Percentiles rank a stretch among this genome's conserved stretches.
Conservation (phyloP, 768 basidiomycete species). For the Dictyophora rubrovolvata region DNA sequence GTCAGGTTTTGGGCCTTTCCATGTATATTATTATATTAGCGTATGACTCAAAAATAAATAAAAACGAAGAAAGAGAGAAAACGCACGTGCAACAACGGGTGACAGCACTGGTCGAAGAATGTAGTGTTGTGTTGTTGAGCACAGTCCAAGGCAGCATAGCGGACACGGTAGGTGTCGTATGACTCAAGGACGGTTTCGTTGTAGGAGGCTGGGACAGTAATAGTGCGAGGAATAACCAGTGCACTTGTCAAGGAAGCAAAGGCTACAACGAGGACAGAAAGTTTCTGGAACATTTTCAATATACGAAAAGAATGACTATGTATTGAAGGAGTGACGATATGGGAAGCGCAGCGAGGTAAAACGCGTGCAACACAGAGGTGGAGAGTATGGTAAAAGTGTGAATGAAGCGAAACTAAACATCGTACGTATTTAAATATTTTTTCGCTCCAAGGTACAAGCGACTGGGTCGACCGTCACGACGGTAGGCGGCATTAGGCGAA, state of each 20-base stretch:
- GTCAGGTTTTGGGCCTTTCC: slow-evolving; percentile 41
- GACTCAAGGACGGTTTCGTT: slow-evolving; percentile 26
- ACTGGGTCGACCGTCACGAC: no score
- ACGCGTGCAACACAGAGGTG: background rate
- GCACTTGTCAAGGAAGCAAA: slow-evolving; percentile 25
- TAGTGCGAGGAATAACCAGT: slow-evolving; percentile 30
- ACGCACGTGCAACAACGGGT: slow-evolving; percentile 48
- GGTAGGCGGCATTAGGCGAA: no score
- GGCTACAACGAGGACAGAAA: slow-evolving; percentile 15
- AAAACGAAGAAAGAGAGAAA: slow-evolving; percentile 3
- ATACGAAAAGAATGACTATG: slow-evolving; percentile 15
- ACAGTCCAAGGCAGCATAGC: slow-evolving; percentile 51
- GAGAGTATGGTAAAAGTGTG: background rate
- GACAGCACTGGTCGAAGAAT: slow-evolving; percentile 59
- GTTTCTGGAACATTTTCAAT: slow-evolving; percentile 23
- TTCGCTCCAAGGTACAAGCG: background rate
- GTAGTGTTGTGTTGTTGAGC: slow-evolving; percentile 30
- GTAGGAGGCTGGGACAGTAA: slow-evolving; percentile 28
- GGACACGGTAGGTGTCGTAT: slow-evolving; percentile 47
- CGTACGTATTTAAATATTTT: background rate
- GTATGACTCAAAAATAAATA: background rate
- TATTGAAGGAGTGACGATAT: background rate
- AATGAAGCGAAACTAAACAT: background rate
- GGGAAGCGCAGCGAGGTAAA: background rate
- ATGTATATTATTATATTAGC: no score